Percentiles rank a stretch among this genome's conserved stretches.
These are phyloP conservation scores for Penicillium brevicompactum DNA, from an alignment of 2,329 filamentous ascomycete genomes.

Conservation along the genomic window DNA sequence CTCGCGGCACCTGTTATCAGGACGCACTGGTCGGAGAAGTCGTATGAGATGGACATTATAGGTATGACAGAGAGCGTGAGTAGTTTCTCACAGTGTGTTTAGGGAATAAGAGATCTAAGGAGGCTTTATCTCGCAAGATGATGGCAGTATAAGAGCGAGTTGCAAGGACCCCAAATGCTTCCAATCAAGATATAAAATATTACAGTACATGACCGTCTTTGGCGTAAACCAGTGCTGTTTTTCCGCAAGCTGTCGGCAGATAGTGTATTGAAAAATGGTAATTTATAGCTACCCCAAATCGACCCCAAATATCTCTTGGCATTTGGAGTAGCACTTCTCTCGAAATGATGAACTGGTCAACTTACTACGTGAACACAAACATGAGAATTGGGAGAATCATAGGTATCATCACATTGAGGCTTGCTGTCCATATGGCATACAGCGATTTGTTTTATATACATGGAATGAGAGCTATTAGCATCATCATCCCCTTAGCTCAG, in stretches of 20 bases:
- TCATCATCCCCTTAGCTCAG: too few species aligned
- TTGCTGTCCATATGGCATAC: neutral
- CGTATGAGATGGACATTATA: neutral
- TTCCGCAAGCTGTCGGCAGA: too few species aligned
- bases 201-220: too few species aligned
- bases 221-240: too few species aligned
- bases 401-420: neutral
- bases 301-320: neutral
- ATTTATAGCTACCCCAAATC: neutral
- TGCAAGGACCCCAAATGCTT: too few species aligned
- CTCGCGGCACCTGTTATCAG: slow-evolving; percentile 21
- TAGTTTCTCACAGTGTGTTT: too few species aligned
- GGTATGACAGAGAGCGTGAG: too few species aligned
- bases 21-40: slow-evolving; percentile 10
- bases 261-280: neutral
- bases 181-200: too few species aligned
- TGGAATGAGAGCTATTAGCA: too few species aligned
- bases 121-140: too few species aligned
- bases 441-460: neutral
- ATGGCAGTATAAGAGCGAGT: too few species aligned
- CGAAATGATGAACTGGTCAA: neutral
- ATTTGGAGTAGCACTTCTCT: neutral
- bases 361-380: neutral
- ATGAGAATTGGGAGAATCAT: neutral
- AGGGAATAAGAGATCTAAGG: too few species aligned